A percentile compares a stretch with the other conserved stretches of the same genome.
Conservation (phyloP, 208 protist species). For the Herpetomonas samuelpessoai region DNA sequence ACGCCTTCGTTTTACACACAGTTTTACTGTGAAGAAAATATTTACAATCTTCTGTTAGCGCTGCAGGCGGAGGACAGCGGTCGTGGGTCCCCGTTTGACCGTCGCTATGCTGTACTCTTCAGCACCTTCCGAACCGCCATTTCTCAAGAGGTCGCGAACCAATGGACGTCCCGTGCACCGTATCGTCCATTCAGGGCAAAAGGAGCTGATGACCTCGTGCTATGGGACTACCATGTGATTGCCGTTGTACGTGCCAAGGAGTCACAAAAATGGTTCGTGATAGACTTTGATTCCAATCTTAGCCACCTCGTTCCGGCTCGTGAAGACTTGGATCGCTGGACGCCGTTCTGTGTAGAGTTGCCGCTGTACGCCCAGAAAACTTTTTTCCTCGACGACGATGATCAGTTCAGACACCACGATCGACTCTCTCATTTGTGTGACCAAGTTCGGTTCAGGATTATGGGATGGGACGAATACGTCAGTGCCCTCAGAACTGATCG, state of each 20-base stretch:
- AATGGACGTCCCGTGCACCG: not conserved
- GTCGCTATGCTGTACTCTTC: not conserved
- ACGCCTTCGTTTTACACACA: not conserved
- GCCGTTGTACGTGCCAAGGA: not conserved
- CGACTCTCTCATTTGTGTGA: not conserved
- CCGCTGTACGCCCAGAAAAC: not conserved
- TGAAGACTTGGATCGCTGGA: not conserved
- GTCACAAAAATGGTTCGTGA: not conserved
- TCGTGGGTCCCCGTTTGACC: not conserved
- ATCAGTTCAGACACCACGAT: not conserved
- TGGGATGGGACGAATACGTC: not conserved
- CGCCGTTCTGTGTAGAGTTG: not conserved
- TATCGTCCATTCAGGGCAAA: not conserved
- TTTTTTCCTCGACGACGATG: not conserved
- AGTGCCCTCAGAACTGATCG: constrained; percentile 1
- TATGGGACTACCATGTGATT: constrained; percentile 8
- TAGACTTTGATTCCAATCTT: constrained; percentile 3
- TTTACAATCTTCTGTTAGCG: not conserved
- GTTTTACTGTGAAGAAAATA: constrained; percentile 7
- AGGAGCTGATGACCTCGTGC: not conserved
- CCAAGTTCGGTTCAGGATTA: not conserved
- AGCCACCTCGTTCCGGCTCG: not conserved
- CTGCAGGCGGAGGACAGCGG: not conserved
- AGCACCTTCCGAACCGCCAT: not conserved
- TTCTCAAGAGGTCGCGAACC: not conserved